Percentiles rank a stretch among this genome's conserved stretches.
Conservation (phyloP, 768 basidiomycete genomes). For the Mycena crocata region DNA sequence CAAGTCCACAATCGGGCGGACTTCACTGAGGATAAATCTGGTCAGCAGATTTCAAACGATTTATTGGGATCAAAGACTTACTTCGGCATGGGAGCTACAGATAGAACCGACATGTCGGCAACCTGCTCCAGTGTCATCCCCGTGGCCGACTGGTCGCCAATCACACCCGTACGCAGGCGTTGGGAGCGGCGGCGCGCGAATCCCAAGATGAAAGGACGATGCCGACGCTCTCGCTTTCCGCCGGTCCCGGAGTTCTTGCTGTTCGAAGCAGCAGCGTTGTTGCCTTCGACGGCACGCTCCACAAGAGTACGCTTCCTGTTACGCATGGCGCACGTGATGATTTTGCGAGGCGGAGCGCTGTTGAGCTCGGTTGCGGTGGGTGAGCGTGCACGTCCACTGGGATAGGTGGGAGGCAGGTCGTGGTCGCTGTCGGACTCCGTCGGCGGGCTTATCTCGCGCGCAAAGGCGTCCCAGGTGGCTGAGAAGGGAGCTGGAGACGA, state of each 20-base stretch:
- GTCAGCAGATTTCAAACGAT: background rate
- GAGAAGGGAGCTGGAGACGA: no score
- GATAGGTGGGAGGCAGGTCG: no score
- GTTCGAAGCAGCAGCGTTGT: background rate
- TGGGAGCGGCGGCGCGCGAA: background rate
- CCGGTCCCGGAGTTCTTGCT: background rate
- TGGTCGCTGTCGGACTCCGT: no score
- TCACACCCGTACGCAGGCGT: background rate
- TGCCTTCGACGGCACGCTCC: no score
- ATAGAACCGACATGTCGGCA: background rate
- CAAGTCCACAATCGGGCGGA: background rate
- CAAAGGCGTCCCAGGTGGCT: no score
- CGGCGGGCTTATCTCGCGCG: no score
- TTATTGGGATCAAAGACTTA: background rate
- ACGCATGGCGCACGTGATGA: no score
- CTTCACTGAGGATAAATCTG: background rate
- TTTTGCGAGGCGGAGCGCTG: no score
- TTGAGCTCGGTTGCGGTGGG: no score
- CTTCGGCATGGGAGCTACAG: background rate
- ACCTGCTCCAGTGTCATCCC: background rate
- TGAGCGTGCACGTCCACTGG: no score
- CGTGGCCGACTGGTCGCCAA: background rate
- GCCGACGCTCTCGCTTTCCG: background rate
- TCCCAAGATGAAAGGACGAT: no score
- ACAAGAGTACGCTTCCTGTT: no score